These are phyloP conservation scores for Myxozyma sirexii DNA, from an alignment of 805 yeast species.

Conservation along the genomic window DNA sequence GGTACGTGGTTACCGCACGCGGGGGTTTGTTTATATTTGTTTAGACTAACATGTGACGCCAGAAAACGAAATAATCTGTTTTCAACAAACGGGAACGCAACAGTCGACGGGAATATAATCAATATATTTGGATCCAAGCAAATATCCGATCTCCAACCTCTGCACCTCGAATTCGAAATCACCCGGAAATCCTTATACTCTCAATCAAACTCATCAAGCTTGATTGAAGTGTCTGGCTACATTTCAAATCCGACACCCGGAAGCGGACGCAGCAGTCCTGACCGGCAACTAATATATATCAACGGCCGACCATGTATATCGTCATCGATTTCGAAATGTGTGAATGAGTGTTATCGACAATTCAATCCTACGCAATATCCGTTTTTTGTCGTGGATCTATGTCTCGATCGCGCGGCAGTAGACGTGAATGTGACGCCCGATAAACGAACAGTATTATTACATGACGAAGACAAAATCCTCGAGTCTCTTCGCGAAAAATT, in stretches of 20 bases:
- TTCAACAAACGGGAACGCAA: constrained; percentile 56
- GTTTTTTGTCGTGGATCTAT: constrained; percentile 63
- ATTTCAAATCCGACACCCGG: constrained; percentile 82
- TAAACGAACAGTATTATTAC: constrained; percentile 71
- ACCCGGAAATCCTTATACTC: constrained; percentile 15
- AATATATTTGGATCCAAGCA: constrained; percentile 73
- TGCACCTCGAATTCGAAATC: constrained; percentile 45
- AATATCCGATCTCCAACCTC: constrained; percentile 56
- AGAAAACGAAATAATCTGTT: constrained; percentile 52
- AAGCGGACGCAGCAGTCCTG: constrained; percentile 67
- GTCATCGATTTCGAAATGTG: constrained; percentile 56
- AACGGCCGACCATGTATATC: constrained; percentile 75
- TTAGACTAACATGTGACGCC: constrained; percentile 35
- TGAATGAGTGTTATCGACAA: constrained; percentile 73
- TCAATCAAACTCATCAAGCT: not conserved
- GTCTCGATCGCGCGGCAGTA: constrained; percentile 25
- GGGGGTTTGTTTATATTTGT: not conserved
- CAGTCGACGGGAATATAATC: constrained; percentile 60
- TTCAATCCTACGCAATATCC: constrained; percentile 79
- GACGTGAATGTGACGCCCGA: constrained; percentile 94
- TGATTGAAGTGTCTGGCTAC: constrained; percentile 54
- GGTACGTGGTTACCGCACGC: not conserved
- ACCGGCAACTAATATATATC: constrained; percentile 73
- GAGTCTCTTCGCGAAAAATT: constrained; percentile 52
- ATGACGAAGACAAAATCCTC: constrained; percentile 62